Evolutionary conservation across 169 alveolate species (phyloP), one percentile per base, ranked within the genome.

Genomic region (Babesia microti): DNA sequence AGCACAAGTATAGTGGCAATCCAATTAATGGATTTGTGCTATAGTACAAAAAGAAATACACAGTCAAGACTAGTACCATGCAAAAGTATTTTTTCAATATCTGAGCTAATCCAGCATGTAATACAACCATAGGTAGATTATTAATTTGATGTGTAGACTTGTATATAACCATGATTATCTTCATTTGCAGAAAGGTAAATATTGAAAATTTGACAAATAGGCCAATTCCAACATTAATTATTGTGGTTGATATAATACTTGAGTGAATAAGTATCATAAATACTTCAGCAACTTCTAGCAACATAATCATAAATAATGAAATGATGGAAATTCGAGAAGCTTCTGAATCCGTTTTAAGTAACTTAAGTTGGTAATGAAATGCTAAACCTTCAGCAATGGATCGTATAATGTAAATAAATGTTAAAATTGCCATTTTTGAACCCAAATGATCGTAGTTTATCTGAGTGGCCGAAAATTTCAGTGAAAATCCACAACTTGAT

Each of bases 231-330:
- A 63, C 61, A 24, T 41, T 41, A 1, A 34, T 24, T 7, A 63
- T 18, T 44, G 32, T 47, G 22, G 53, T 33, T 29, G 32, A 21
- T 32, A 72, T 69, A 11, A 63, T 17, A 23, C 41, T 24, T 6
- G 67, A 68, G 60, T 76, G 80, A 41, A 37, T 69, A 19, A 76
- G 19, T 39, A 75, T 68, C 22, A 76, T 15, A 42, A 76, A 67
- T 0, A 72, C 34, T 24, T 76, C 85, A 37, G 70, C 57, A 6
- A 65, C 53, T 0, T 76, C 85, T 27, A 66, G 78, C 30, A 39
- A 70, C 0, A 78, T 60, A 22, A 65, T 36, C 52, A 76, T 41
- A 17, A 68, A 55, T 12, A 76, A 48, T 1, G 82, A 48, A 14
- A 70, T 37, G 17, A 76, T 39, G 6, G 80, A 66, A 15, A 70